These are phyloP conservation scores for Flaveria trinervia DNA, from an alignment of 129 eudicot genomes.

Conservation along the genomic window DNA sequence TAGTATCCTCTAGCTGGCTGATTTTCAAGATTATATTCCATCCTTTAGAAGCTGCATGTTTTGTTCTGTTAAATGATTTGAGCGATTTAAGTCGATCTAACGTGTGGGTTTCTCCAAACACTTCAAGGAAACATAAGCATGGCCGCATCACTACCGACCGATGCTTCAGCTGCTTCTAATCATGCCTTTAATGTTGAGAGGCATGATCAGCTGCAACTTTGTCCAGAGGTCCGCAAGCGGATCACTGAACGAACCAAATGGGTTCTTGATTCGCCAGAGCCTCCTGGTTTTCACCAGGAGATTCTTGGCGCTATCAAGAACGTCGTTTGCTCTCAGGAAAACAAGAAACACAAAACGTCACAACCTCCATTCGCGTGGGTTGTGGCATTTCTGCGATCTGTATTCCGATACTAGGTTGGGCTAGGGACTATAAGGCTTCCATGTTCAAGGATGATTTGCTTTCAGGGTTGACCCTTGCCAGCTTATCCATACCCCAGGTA, in stretches of 20 bases:
- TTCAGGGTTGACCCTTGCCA: conserved; percentile 67
- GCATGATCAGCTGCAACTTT: conserved; percentile 41
- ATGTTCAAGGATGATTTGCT: conserved; percentile 60
- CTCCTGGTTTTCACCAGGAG: conserved; percentile 54
- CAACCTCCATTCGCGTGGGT: conserved; percentile 36
- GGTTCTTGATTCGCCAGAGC: conserved; percentile 68
- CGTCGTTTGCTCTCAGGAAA: conserved; percentile 33
- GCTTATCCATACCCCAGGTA: conserved; percentile 78
- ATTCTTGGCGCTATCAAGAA: conserved; percentile 46
- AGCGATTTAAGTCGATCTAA: conserved; percentile 29
- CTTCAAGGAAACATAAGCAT: conserved; percentile 49
- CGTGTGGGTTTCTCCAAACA: conserved; percentile 57
- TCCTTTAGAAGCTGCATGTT: conserved; percentile 23
- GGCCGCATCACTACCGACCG: conserved; percentile 38
- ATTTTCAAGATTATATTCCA: conserved; percentile 19
- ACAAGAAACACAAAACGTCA: conserved; percentile 28
- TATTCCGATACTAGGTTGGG: conserved; percentile 61
- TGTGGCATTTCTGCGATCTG: conserved; percentile 30
- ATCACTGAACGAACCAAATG: conserved; percentile 56
- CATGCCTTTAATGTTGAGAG: conserved; percentile 41
- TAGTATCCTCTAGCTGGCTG: conserved; percentile 20
- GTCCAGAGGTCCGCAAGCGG: conserved; percentile 37
- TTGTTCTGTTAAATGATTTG: conserved; percentile 31
- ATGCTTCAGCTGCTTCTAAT: conserved; percentile 27
- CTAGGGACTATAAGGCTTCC: conserved; percentile 46